A percentile compares a stretch with the other conserved stretches of the same genome.
Conservation (phyloP, 331 rosid species). For the Malus hybrid region DNA sequence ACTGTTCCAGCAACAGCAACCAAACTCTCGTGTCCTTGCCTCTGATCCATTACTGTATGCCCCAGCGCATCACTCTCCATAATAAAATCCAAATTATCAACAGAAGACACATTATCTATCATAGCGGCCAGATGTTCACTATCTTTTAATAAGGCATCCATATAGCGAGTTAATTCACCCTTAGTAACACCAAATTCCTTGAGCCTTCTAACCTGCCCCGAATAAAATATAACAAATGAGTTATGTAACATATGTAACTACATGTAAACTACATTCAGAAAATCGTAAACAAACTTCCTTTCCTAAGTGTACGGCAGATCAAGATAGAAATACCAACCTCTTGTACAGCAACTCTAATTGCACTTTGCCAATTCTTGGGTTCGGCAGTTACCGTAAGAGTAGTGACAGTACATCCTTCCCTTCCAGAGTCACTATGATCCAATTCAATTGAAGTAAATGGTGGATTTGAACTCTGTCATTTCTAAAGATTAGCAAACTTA, state of each 20-base stretch:
- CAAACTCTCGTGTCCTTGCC: conserved; percentile 93
- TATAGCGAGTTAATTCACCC: conserved; percentile 96
- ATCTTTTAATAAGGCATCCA: conserved; percentile 91
- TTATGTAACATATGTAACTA: background rate
- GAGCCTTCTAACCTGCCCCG: conserved; percentile 82
- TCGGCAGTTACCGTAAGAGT: conserved; percentile 95
- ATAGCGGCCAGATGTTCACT: conserved; percentile 98
- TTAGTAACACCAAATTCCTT: conserved; percentile 95
- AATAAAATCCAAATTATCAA: conserved; percentile 96
- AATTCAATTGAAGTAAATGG: conserved; percentile 96
- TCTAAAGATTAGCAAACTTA: conserved; percentile 18
- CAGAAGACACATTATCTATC: conserved; percentile 96
- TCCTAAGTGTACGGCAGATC: conserved; percentile 2
- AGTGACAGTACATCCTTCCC: conserved; percentile 99
- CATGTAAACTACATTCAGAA: background rate
- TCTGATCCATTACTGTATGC: conserved; percentile 96
- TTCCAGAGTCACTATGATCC: conserved; percentile 99
- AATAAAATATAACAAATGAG: background rate
- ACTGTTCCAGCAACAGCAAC: conserved; percentile 89
- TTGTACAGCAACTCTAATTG: conserved; percentile 93
- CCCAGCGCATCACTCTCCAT: conserved; percentile 98
- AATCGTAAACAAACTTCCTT: background rate
- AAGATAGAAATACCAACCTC: conserved; percentile 58
- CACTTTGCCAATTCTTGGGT: conserved; percentile 89
- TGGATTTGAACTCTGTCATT: conserved; percentile 92